Conservation (phyloP, 805 yeast species). For the Wickerhamia fluorescens region DNA sequence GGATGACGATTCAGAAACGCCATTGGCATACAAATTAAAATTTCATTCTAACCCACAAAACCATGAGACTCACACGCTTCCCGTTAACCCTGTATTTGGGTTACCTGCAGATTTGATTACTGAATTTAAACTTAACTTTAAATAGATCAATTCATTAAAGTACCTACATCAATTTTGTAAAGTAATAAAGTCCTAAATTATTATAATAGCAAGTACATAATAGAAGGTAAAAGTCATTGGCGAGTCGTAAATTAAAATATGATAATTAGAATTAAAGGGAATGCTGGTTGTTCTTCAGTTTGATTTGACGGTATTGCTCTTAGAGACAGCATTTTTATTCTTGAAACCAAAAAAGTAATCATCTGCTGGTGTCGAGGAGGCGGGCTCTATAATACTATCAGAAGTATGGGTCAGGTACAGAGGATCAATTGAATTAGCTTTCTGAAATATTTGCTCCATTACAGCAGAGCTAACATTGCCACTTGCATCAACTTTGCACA, state of each 20-base stretch:
- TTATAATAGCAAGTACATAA: no score
- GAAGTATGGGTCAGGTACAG: no score
- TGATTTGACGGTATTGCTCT: no score
- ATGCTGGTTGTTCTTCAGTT: no score
- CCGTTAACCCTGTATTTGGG: conserved; percentile 24
- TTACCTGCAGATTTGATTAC: conserved; percentile 10
- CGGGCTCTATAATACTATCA: no score
- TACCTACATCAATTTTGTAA: conserved; percentile 1
- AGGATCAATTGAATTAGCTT: no score
- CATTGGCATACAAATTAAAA: conserved; percentile 14
- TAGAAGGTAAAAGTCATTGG: no score
- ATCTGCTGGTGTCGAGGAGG: conserved; percentile 2
- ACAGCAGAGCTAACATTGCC: no score
- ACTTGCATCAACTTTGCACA: conserved; percentile 7
- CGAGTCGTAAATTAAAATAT: no score
- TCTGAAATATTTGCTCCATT: conserved; percentile 2
- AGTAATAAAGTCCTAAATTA: no score
- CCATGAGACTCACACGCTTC: conserved; percentile 8
- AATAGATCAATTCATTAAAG: background rate
- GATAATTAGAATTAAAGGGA: no score
- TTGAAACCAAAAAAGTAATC: conserved; percentile 7
- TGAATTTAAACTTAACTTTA: conserved; percentile 1
- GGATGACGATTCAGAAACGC: conserved; percentile 1
- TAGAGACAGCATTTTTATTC: background rate
- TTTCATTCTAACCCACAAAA: background rate